Evolutionary conservation across 2,329 filamentous ascomycete genomes (phyloP).

Genomic region (Colletotrichum acutatum): DNA sequence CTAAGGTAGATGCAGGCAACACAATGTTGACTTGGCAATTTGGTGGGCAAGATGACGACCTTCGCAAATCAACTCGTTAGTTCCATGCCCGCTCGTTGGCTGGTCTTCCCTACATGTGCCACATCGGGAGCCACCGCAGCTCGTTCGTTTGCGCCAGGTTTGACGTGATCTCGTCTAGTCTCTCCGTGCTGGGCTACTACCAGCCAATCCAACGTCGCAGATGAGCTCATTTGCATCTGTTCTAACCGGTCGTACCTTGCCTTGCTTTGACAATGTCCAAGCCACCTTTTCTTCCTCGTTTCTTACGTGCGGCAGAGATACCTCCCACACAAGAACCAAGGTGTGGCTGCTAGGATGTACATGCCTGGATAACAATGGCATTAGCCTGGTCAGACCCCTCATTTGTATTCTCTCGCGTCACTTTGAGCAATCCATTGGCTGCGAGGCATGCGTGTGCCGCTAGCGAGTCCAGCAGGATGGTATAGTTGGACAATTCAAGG

Average conservation of each 20-base stretch:
- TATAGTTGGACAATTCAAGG: background rate
- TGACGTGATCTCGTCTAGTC: slow-evolving; percentile 16
- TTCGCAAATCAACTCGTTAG: background rate
- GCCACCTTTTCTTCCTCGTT: background rate
- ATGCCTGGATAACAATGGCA: background rate
- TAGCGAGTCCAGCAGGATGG: background rate
- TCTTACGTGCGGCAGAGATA: background rate
- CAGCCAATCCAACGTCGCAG: background rate
- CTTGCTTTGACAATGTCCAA: slow-evolving; percentile 13
- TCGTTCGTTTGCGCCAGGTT: slow-evolving; percentile 20
- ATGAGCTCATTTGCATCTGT: slow-evolving; percentile 1
- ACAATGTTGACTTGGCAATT: slow-evolving; percentile 18
- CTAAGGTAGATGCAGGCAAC: slow-evolving; percentile 2
- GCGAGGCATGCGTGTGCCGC: background rate
- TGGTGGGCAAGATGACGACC: slow-evolving; percentile 29
- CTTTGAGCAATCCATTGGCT: background rate
- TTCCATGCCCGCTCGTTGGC: slow-evolving; percentile 12
- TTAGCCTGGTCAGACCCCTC: background rate
- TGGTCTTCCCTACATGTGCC: background rate
- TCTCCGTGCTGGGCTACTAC: background rate
- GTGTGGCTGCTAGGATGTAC: slow-evolving; percentile 3
- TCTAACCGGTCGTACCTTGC: background rate
- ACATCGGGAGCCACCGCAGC: slow-evolving; percentile 12
- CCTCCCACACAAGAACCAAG: background rate
- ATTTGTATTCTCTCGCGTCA: background rate